phyloP scores from a whole-genome alignment of 2,329 filamentous ascomycete genomes.

The Alternaria incomplexa region DNA sequence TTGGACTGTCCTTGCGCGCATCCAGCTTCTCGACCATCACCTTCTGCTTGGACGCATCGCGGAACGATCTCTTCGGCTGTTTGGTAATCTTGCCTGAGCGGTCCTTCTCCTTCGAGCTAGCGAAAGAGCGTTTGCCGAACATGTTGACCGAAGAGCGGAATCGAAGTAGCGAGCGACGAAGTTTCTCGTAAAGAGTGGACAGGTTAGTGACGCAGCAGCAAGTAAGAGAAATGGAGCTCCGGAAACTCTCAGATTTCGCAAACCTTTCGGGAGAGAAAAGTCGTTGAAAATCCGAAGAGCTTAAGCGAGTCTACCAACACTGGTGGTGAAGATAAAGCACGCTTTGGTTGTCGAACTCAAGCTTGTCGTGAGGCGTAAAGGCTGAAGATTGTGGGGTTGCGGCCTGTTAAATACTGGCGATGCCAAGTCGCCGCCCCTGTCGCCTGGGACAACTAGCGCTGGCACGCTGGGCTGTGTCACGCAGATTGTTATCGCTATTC shows the following conservation, averaged over 20 bases:
- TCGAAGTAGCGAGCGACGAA: conserved; percentile 46
- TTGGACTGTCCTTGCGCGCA: conserved; percentile 63
- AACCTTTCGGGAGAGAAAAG: conserved; percentile 42
- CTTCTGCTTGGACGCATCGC: conserved; percentile 77
- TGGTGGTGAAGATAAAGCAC: conserved; percentile 43
- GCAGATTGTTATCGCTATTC: conserved; percentile 28
- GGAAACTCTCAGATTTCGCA: conserved; percentile 56
- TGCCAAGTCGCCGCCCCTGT: conserved; percentile 39
- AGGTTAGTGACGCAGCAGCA: conserved; percentile 60
- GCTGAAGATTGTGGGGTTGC: conserved; percentile 34
- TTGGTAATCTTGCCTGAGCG: conserved; percentile 88
- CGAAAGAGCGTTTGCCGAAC: conserved; percentile 88
- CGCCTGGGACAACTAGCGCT: conserved; percentile 31
- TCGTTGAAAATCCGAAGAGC: conserved; percentile 42
- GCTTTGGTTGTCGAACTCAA: conserved; percentile 50
- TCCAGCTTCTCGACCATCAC: conserved; percentile 76
- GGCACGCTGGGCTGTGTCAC: conserved; percentile 40
- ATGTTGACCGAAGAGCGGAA: conserved; percentile 63
- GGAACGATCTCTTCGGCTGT: conserved; percentile 74
- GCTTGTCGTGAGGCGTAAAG: conserved; percentile 49
- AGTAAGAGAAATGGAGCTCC: conserved; percentile 55
- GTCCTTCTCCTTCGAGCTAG: conserved; percentile 76
- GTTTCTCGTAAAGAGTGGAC: conserved; percentile 58
- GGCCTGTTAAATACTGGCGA: conserved; percentile 36
- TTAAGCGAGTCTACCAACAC: conserved; percentile 45